These are phyloP conservation scores for Takashimella tepidaria DNA, from an alignment of 1,284 basidiomycete species.

Conservation along the genomic window DNA sequence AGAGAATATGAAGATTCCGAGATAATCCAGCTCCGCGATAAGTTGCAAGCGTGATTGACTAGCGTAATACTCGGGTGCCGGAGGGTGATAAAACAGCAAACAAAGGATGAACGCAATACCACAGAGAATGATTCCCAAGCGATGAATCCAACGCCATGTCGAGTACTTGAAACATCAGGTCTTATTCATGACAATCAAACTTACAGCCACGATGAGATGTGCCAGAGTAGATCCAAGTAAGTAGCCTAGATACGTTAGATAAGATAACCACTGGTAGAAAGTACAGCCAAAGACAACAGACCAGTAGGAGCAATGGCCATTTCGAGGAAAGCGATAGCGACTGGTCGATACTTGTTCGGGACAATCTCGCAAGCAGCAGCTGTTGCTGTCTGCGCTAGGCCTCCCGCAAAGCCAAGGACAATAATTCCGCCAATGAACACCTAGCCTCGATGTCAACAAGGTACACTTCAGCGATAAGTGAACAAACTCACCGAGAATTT, in stretches of 20 bases:
- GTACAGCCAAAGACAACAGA: too few species aligned
- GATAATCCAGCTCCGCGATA: neutral
- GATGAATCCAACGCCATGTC: slow-evolving; percentile 4
- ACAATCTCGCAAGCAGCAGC: slow-evolving; percentile 9
- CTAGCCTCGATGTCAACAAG: too few species aligned
- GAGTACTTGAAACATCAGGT: too few species aligned
- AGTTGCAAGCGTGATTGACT: neutral
- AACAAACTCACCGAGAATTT: too few species aligned
- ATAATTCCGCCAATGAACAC: slow-evolving; percentile 8
- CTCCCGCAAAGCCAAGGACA: slow-evolving; percentile 4
- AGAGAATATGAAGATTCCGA: slow-evolving; percentile 2
- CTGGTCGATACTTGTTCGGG: slow-evolving; percentile 8
- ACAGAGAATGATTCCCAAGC: slow-evolving; percentile 3
- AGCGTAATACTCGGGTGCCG: neutral
- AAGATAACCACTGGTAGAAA: too few species aligned
- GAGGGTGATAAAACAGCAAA: neutral
- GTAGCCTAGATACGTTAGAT: neutral
- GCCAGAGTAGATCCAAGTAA: slow-evolving; percentile 1
- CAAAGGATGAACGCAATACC: neutral
- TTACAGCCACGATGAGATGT: slow-evolving; percentile 6
- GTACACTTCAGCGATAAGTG: too few species aligned
- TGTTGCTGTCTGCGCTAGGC: slow-evolving; percentile 7
- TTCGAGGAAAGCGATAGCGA: slow-evolving; percentile 8
- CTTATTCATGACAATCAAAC: too few species aligned
- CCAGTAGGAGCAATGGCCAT: slow-evolving; percentile 5